phyloP scores from a whole-genome alignment of 2,329 filamentous ascomycete species.

The Cercospora zeina region DNA sequence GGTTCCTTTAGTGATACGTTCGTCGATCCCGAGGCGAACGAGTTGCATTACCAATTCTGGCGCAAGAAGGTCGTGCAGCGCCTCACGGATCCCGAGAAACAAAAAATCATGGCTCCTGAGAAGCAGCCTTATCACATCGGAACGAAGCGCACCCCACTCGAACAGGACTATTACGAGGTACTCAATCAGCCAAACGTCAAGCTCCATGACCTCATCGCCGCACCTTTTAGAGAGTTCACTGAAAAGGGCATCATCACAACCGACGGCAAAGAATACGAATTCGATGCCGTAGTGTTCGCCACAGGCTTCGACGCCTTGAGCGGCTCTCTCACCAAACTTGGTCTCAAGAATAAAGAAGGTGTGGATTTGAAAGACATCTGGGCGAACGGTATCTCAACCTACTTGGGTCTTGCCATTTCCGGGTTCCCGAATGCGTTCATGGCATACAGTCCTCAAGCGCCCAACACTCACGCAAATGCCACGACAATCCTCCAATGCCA shows the following conservation, averaged over 20 bases:
- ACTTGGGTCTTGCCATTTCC: conserved; percentile 42
- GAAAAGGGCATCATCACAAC: conserved; percentile 47
- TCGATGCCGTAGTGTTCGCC: conserved; percentile 49
- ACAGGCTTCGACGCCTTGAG: conserved; percentile 49
- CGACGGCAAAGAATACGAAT: conserved; percentile 44
- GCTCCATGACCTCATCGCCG: conserved; percentile 46
- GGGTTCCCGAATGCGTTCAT: conserved; percentile 45
- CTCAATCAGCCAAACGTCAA: conserved; percentile 47
- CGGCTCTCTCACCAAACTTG: conserved; percentile 41
- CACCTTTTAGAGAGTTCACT: conserved; percentile 45
- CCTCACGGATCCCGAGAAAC: conserved; percentile 52
- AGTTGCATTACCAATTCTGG: conserved; percentile 58
- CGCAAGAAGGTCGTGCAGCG: conserved; percentile 53
- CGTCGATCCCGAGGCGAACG: conserved; percentile 51
- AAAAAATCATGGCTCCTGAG: conserved; percentile 53
- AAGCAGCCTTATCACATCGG: conserved; percentile 52
- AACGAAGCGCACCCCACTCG: conserved; percentile 47
- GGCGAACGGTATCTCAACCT: conserved; percentile 45
- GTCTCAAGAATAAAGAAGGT: conserved; percentile 37
- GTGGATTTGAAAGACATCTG: conserved; percentile 41
- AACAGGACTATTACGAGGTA: conserved; percentile 52
- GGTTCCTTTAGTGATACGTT: conserved; percentile 57
- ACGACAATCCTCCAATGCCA: conserved; percentile 48
- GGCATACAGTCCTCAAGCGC: conserved; percentile 49
- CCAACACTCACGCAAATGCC: conserved; percentile 49